Conservation (phyloP, 1,284 basidiomycete genomes). For the Takashimella tepidaria region DNA sequence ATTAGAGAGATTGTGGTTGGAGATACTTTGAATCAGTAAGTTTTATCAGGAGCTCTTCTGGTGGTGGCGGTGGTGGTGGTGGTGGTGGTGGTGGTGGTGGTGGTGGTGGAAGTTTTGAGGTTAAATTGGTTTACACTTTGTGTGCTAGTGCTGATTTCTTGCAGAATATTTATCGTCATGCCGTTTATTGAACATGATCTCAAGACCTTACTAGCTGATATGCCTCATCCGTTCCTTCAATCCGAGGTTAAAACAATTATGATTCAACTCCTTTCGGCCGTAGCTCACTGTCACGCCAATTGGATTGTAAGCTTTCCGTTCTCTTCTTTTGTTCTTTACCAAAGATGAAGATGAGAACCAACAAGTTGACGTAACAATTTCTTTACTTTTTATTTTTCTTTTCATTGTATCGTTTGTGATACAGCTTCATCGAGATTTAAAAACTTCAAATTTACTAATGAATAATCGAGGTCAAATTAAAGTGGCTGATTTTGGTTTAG, state of each 20-base stretch:
- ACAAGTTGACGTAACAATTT: no score
- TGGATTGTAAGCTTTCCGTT: constrained; percentile 64
- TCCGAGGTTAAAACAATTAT: constrained; percentile 97
- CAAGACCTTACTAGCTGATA: constrained; percentile 85
- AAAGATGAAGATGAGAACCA: no score
- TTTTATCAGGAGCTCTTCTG: constrained; percentile 28
- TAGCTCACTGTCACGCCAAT: constrained; percentile 84
- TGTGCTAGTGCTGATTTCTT: constrained; percentile 1
- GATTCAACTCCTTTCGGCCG: constrained; percentile 87
- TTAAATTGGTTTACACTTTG: no score
- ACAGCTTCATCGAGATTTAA: constrained; percentile 85
- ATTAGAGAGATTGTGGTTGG: constrained; percentile 97
- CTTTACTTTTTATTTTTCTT: neutral
- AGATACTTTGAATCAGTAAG: constrained; percentile 98
- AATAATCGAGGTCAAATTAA: constrained; percentile 98
- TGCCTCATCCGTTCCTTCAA: constrained; percentile 91
- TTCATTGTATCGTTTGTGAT: neutral
- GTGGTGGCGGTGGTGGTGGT: no score
- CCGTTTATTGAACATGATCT: constrained; percentile 99
- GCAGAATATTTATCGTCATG: constrained; percentile 96
- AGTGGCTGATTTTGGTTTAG: constrained; percentile 96
- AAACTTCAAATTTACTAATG: constrained; percentile 97
- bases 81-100: no score
- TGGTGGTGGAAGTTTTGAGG: no score
- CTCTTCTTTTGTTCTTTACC: no score